Evolutionary conservation across 1,284 basidiomycete genomes (phyloP).

Genomic region (Cerrena zonata): DNA sequence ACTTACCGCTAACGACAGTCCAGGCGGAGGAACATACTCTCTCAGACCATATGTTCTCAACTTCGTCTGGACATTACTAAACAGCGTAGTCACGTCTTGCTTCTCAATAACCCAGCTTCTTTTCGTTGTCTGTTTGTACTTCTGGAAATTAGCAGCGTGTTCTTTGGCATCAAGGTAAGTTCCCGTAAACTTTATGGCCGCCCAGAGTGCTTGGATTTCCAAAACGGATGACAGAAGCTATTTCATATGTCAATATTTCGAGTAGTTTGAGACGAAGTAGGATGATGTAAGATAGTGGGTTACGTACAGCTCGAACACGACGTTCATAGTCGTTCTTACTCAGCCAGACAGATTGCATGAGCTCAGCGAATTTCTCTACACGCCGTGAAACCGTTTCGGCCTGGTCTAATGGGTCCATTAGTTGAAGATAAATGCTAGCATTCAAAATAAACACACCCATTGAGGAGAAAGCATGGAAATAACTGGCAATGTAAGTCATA

Average conservation of each 20-base stretch:
- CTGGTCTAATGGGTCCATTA: slow-evolving; percentile 58
- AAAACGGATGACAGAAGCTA: slow-evolving; percentile 64
- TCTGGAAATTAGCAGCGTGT: slow-evolving; percentile 68
- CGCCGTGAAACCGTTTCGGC: slow-evolving; percentile 89
- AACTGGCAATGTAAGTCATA: slow-evolving; percentile 94
- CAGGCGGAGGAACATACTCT: slow-evolving; percentile 76
- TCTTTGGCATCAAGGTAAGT: slow-evolving; percentile 80
- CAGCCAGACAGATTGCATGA: slow-evolving; percentile 85
- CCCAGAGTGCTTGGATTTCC: slow-evolving; percentile 64
- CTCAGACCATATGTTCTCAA: slow-evolving; percentile 83
- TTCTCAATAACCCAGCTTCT: slow-evolving; percentile 85
- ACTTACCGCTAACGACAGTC: slow-evolving; percentile 57
- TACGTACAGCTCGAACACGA: slow-evolving; percentile 66
- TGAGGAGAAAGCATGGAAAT: slow-evolving; percentile 95
- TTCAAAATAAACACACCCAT: slow-evolving; percentile 61
- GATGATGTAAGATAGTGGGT: slow-evolving; percentile 1
- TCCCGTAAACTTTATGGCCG: slow-evolving; percentile 54
- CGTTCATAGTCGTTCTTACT: slow-evolving; percentile 90
- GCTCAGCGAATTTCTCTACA: slow-evolving; percentile 92
- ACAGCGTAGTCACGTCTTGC: slow-evolving; percentile 82
- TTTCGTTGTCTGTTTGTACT: slow-evolving; percentile 84
- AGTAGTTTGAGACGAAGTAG: slow-evolving; percentile 11
- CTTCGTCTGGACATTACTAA: slow-evolving; percentile 93
- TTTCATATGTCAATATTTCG: too few relatives aligned
- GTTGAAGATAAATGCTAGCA: neutral